Evolutionary conservation across 2,329 filamentous ascomycete genomes (phyloP).

Genomic region (Hysterium pulicare): DNA sequence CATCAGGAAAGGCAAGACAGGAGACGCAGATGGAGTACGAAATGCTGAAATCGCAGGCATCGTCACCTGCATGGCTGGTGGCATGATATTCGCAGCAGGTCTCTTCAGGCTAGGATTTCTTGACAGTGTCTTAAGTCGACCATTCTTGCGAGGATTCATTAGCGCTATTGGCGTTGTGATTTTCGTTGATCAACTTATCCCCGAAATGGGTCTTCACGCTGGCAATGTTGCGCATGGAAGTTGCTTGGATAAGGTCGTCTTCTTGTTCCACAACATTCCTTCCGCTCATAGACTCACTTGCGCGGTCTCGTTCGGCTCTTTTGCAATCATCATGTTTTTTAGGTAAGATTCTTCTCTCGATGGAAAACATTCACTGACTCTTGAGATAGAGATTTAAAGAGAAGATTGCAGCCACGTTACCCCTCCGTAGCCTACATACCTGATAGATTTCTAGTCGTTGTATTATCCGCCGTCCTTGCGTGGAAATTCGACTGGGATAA

Average conservation of each 20-base stretch:
- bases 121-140: slow-evolving; percentile 88
- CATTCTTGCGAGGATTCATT: slow-evolving; percentile 93
- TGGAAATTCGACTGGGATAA: slow-evolving; percentile 75
- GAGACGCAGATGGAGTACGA: slow-evolving; percentile 63
- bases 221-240: slow-evolving; percentile 74
- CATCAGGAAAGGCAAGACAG: slow-evolving; percentile 64
- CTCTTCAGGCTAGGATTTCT: slow-evolving; percentile 84
- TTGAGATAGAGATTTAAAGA: slow-evolving; percentile 68
- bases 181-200: slow-evolving; percentile 88
- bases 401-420: slow-evolving; percentile 72
- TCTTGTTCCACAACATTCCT: slow-evolving; percentile 65
- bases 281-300: slow-evolving; percentile 72
- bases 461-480: slow-evolving; percentile 75
- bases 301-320: slow-evolving; percentile 73
- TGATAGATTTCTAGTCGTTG: slow-evolving; percentile 86
- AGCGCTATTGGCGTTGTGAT: slow-evolving; percentile 96
- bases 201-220: slow-evolving; percentile 79
- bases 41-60: slow-evolving; percentile 85
- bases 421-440: slow-evolving; percentile 83
- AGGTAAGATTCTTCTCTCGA: slow-evolving; percentile 52
- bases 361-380: slow-evolving; percentile 10
- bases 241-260: slow-evolving; percentile 79
- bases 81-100: slow-evolving; percentile 83
- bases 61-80: slow-evolving; percentile 81
- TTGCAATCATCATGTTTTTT: slow-evolving; percentile 85